Evolutionary conservation across 1,284 basidiomycete species (phyloP).

Genomic region (Ganoderma multipileum): DNA sequence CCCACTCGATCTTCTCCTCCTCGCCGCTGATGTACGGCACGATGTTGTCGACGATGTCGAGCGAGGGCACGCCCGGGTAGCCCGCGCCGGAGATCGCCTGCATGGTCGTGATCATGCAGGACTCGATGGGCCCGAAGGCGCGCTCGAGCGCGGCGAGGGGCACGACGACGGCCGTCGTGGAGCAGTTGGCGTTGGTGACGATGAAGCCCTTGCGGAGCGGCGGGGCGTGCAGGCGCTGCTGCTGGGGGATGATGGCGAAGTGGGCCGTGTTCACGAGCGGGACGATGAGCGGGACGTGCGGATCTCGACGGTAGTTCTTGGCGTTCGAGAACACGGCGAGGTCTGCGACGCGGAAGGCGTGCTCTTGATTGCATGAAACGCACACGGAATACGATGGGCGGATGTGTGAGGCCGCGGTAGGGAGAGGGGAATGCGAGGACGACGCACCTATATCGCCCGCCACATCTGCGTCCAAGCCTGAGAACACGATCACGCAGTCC

Average conservation of each 20-base stretch:
- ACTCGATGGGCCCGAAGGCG: slow-evolving; percentile 92
- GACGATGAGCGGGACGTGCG: slow-evolving; percentile 95
- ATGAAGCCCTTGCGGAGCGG: slow-evolving; percentile 91
- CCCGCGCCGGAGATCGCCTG: slow-evolving; percentile 98
- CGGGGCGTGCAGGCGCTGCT: slow-evolving; percentile 74
- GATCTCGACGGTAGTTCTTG: slow-evolving; percentile 96
- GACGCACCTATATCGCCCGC: slow-evolving; percentile 92
- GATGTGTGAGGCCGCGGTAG: not conserved
- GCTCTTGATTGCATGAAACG: slow-evolving; percentile 59
- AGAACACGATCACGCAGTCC: slow-evolving; percentile 92
- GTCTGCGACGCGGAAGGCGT: slow-evolving; percentile 87
- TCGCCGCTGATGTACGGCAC: slow-evolving; percentile 95
- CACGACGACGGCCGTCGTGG: slow-evolving; percentile 94
- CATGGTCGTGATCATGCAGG: slow-evolving; percentile 92
- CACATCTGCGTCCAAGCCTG: slow-evolving; percentile 93
- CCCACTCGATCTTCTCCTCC: slow-evolving; percentile 99
- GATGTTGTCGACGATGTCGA: slow-evolving; percentile 97
- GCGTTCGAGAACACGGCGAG: slow-evolving; percentile 97
- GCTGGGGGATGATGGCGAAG: slow-evolving; percentile 85
- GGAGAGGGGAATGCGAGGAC: slow-evolving; percentile 9
- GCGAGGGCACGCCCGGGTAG: slow-evolving; percentile 91
- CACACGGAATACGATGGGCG: not conserved
- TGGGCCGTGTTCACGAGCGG: slow-evolving; percentile 95
- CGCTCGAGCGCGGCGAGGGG: slow-evolving; percentile 93
- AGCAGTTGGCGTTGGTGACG: slow-evolving; percentile 98